Percentiles rank a stretch among this genome's conserved stretches.
These are phyloP conservation scores for Lippia alba DNA, from an alignment of 305 asterid species.

Conservation along the genomic window DNA sequence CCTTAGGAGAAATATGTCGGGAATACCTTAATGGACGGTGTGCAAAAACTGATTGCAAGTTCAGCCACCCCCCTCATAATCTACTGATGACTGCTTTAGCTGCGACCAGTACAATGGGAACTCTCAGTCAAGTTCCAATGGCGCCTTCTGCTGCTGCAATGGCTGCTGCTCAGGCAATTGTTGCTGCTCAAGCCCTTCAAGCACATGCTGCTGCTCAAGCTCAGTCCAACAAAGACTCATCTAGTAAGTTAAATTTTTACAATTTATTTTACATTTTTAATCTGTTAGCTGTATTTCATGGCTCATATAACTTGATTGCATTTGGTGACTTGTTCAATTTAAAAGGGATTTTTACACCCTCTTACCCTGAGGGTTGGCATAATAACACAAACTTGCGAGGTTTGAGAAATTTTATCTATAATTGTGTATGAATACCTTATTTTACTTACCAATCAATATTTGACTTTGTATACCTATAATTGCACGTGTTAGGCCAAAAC, in stretches of 20 bases:
- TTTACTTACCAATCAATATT: no score
- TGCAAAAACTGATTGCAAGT: constrained; percentile 80
- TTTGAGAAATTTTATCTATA: no score
- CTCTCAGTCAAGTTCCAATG: constrained; percentile 90
- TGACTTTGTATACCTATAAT: no score
- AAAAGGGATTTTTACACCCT: no score
- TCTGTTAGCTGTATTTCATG: no score
- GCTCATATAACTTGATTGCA: no score
- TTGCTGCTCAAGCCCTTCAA: constrained; percentile 98
- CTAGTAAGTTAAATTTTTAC: constrained; percentile 50
- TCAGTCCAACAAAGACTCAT: constrained; percentile 59
- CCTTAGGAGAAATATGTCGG: constrained; percentile 92
- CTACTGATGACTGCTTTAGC: constrained; percentile 85
- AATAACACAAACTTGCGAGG: no score
- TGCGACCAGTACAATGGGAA: constrained; percentile 79
- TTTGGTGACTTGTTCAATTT: no score
- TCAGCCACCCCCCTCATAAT: constrained; percentile 86
- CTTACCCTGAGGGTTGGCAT: no score
- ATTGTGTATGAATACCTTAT: no score
- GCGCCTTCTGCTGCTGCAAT: constrained; percentile 99
- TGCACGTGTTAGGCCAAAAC: no score
- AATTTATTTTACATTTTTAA: no score
- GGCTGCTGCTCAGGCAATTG: constrained; percentile 99
- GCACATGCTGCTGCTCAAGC: constrained; percentile 98
- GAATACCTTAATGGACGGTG: constrained; percentile 91